Base-by-base conservation (phyloP, 1,284 basidiomycete species). In the Boletellus deceptivus region DNA sequence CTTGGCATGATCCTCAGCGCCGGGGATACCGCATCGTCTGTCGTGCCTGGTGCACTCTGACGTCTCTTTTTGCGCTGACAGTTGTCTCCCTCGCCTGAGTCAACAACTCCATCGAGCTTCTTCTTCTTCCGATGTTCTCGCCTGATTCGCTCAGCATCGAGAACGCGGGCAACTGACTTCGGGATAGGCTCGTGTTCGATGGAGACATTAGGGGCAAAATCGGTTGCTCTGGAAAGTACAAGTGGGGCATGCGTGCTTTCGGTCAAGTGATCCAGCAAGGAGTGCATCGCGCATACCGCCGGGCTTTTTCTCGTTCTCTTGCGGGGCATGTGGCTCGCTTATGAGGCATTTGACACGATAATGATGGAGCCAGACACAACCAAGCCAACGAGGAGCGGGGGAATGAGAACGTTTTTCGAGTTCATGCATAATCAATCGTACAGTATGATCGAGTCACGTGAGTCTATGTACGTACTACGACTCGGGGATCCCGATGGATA, bases 121-220 rank as follows among this genome's bases (percentile, higher is more conserved):
- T 79, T 81, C 69, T 76, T 82, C 47, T 69, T 63, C 40, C 72
- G 75, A 59, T 69, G 85, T 46, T 81, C 76, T 39, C 77, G 73
- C 49, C 83, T 74, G 33, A 86, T 73, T 52, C 73, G 70, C 29
- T 72, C 72, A 1, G 87, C 84, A 56, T 88, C 80, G 35, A 90
- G 65, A 18, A 88, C 75, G 14, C 87, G 76, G 36, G 77, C 66
- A 14, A 76, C 75, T 13, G 82, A 78, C 68, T 89, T 90, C 4
- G 87, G 88, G 20, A 89, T 76, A 7, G 74, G 71, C 58, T 89
- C 87, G 41, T 72, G 67, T 55, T 64, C 65, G 16, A 77, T 54
- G 2, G 73, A 68, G 13, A 70, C 62, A 56, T 72, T 72, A 35
- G 64, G 65, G 9, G 80, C 79, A 18, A 77, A 63, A 66, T 84